These are phyloP conservation scores for Trichoderma polysporum DNA, from an alignment of 2,329 filamentous ascomycete species.

Conservation along the genomic window DNA sequence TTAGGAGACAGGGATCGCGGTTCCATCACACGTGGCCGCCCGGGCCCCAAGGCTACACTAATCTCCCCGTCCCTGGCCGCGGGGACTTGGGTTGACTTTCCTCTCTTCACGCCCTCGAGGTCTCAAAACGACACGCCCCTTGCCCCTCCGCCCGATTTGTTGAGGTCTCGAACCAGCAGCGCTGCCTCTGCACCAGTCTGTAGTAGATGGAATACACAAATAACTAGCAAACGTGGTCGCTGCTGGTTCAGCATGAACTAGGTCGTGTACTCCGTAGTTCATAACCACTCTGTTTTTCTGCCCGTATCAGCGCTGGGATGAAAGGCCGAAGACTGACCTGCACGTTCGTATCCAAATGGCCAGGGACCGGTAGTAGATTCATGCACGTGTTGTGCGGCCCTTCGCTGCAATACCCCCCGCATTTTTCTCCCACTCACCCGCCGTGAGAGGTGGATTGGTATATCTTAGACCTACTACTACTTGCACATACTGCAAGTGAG, in stretches of 20 bases:
- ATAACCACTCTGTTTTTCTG: not conserved
- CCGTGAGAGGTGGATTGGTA: not conserved
- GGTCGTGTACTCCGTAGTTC: not conserved
- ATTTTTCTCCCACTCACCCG: not conserved
- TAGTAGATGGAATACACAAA: not conserved
- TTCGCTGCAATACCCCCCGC: not conserved
- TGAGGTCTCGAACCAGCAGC: not conserved
- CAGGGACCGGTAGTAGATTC: not conserved
- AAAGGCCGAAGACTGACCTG: not conserved
- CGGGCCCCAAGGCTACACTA: conserved; percentile 24
- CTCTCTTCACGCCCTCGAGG: not conserved
- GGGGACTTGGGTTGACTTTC: not conserved
- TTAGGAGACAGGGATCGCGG: conserved; percentile 16
- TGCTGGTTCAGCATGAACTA: not conserved
- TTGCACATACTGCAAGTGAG: not conserved
- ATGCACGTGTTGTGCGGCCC: not conserved
- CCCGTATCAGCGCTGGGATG: not conserved
- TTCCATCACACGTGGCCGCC: conserved; percentile 26
- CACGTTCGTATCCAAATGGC: not conserved
- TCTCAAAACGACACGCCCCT: not conserved
- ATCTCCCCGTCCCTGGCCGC: conserved; percentile 22
- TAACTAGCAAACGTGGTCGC: not conserved
- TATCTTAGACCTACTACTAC: too few relatives aligned
- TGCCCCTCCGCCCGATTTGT: not conserved
- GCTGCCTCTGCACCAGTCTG: not conserved